Percentiles rank a stretch among this genome's conserved stretches.
These are phyloP conservation scores for Thozetella sp. DNA, from an alignment of 495 filamentous ascomycete species.

Conservation along the genomic window DNA sequence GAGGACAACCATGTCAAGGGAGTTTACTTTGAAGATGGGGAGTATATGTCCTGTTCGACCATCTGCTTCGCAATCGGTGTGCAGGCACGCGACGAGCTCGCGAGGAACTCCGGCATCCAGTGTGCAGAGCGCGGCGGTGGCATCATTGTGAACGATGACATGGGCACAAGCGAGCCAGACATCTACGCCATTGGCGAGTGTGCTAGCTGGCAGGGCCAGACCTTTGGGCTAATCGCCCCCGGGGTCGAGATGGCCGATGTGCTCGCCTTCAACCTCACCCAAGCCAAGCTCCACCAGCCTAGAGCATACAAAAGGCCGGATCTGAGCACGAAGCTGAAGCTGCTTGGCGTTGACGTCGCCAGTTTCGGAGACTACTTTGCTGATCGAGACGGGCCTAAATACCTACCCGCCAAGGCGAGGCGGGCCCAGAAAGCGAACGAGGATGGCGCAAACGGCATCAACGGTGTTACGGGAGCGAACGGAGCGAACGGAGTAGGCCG, in stretches of 20 bases:
- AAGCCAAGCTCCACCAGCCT: constrained; percentile 70
- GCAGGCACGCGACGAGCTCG: constrained; percentile 81
- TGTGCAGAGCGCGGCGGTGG: constrained; percentile 76
- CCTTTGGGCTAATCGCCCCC: constrained; percentile 91
- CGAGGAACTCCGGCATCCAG: constrained; percentile 67
- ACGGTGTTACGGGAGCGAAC: constrained; percentile 34
- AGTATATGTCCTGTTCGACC: constrained; percentile 78
- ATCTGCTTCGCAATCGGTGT: constrained; percentile 96
- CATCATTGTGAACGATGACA: constrained; percentile 70
- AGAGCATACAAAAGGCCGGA: constrained; percentile 83
- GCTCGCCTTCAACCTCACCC: constrained; percentile 90
- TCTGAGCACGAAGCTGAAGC: constrained; percentile 91
- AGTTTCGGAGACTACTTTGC: constrained; percentile 98
- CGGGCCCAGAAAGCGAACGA: constrained; percentile 36
- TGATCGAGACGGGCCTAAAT: constrained; percentile 82
- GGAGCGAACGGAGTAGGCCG: constrained; percentile 35
- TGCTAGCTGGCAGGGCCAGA: constrained; percentile 91
- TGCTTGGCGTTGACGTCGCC: constrained; percentile 91
- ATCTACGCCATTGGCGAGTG: constrained; percentile 96
- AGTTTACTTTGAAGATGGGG: constrained; percentile 83
- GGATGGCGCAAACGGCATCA: neutral
- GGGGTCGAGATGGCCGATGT: constrained; percentile 98
- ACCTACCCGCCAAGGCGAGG: constrained; percentile 59
- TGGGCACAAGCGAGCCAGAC: constrained; percentile 71
- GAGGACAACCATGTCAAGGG: constrained; percentile 70